Evolutionary conservation across 2,329 filamentous ascomycete genomes (phyloP), one percentile per base, ranked within the genome.

Genomic region (Hymenoscyphus albidus): DNA sequence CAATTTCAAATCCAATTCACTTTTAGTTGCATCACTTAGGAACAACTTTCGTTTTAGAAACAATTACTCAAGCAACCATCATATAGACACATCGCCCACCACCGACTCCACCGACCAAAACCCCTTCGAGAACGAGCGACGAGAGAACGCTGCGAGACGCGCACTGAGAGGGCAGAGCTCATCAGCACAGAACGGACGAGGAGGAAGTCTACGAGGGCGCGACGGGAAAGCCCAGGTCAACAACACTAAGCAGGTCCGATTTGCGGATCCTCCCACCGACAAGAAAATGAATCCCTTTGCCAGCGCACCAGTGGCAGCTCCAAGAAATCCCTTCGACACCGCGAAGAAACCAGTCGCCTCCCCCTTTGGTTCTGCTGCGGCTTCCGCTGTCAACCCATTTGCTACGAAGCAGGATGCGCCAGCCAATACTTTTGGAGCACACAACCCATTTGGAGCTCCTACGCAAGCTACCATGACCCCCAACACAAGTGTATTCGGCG

Each of bases 121-220:
- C 61, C 58, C 68, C 35, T 76, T 74, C 69, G 72, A 74, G 61
- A 55, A 66, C 64, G 74, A 74, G 40, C 70, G 73, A 66, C 66
- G 69, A 57, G 70, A 74, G 65, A 76, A 76, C 73, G 74, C 73
- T 42, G 70, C 74, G 31, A 75, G 74, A 64, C 69, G 74, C 44
- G 65, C 69, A 56, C 70, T 73, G 54, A 63, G 70, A 62, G 69
- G 68, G 31, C 64, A 70, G 58, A 70, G 65, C 40, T 67, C 64
- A 32, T 64, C 64, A 42, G 65, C 64, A 58, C 58, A 55, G 44
- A 73, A 67, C 48, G 65, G 62, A 22, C 62, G 70, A 66, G 70
- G 71, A 3, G 63, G 65, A 27, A 64, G 10, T 54, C 22, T 51
- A 22, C 18, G 68, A 66, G 70, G 68, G n/a, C 60, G 62, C 38